Evolutionary conservation across 1,284 basidiomycete genomes (phyloP).

Genomic region (Volvariella surrecta): DNA sequence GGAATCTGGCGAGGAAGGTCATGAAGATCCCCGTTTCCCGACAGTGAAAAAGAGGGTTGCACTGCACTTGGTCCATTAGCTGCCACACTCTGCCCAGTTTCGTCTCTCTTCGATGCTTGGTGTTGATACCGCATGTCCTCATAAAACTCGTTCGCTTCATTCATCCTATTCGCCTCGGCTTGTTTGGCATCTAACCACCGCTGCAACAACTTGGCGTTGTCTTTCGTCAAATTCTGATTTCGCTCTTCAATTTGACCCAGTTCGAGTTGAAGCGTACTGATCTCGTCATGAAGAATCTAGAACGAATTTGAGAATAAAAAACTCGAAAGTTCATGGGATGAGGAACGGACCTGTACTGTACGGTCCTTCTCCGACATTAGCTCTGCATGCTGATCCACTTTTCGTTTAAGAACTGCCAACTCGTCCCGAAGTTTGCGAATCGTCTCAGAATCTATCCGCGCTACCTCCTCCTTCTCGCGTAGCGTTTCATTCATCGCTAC

Average conservation of each 20-base stretch:
- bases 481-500: slow-evolving; percentile 91
- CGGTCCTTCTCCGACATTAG: slow-evolving; percentile 84
- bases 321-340: slow-evolving; percentile 2
- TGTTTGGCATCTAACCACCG: slow-evolving; percentile 96
- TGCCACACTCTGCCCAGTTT: slow-evolving; percentile 16
- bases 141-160: slow-evolving; percentile 82
- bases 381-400: slow-evolving; percentile 81
- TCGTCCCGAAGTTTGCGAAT: slow-evolving; percentile 69
- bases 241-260: slow-evolving; percentile 83
- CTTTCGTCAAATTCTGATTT: slow-evolving; percentile 78
- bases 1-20: slow-evolving; percentile 37
- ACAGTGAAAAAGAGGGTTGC: slow-evolving; percentile 26
- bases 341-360: slow-evolving; percentile 67
- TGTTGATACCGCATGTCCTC: slow-evolving; percentile 71
- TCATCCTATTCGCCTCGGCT: slow-evolving; percentile 90
- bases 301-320: slow-evolving; percentile 2
- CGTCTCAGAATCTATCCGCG: slow-evolving; percentile 70
- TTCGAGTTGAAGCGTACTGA: slow-evolving; percentile 84
- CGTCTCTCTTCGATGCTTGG: slow-evolving; percentile 43
- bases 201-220: slow-evolving; percentile 92
- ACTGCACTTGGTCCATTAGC: slow-evolving; percentile 18
- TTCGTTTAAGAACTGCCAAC: slow-evolving; percentile 55
- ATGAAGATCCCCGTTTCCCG: slow-evolving; percentile 66
- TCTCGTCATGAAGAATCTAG: slow-evolving; percentile 91
- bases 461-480: slow-evolving; percentile 83